Evolutionary conservation across 148 eudicot genomes (phyloP), one percentile per base, ranked within the genome.

Genomic region (Arbutus unedo): DNA sequence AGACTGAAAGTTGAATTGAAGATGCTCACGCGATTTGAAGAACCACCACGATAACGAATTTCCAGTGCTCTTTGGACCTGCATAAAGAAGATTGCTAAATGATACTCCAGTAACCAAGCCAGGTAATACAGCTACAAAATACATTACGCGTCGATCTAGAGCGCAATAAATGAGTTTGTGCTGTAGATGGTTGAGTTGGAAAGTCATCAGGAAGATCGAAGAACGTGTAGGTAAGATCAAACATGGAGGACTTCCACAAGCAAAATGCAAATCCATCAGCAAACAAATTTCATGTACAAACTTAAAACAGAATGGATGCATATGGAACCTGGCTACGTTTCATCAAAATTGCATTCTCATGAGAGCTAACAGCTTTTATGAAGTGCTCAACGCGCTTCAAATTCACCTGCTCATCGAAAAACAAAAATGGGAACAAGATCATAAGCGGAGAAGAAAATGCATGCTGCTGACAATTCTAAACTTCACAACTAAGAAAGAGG

Each of bases 301-400:
- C 50, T 19, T 19, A 44, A 60, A 51, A 50, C 49, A 49, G 5
- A 13, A 15, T n/a, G 67, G 70, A 50, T 43, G 54, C 5, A 53
- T 41, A 41, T 49, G 31, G 56, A 62, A 88, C 84, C 86, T 79
- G 85, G 41, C 64, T 57, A 31, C 90, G 84, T 83, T 79, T 85
- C 83, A 70, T 67, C 44, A 88, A 88, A 25, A 85, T 85, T 56
- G 74, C 70, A 81, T 59, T 23, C 76, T 88, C 90, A 81, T 85
- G 74, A 41, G 81, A 77, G 18, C 86, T 85, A 23, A 88, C 41
- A 72, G 88, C 84, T 86, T 79, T 83, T 67, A 88, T 72, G 76
- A 88, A 85, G 49, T 82, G 88, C 81, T 83, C 86, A 72, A 88
- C 81, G 3, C 84, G 83, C 44, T 77, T 81, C 84, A 88, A 77